Base-by-base conservation (phyloP, 2,329 filamentous ascomycete genomes). In the Colletotrichum chlorophyti region DNA sequence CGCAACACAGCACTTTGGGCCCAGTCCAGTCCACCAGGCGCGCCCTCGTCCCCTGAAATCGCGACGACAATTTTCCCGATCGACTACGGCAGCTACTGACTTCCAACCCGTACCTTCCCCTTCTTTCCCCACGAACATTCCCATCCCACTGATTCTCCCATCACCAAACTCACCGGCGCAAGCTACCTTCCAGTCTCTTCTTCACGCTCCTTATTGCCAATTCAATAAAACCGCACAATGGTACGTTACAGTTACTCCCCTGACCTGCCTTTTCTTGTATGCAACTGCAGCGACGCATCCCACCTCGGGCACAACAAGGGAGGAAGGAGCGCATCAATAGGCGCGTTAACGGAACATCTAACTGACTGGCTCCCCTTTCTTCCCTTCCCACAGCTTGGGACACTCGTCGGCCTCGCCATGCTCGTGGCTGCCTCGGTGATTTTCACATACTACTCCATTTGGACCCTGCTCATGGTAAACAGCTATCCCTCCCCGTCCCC, bases 381-480 rank as follows among this genome's bases (percentile, higher is more conserved):
- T n/a, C n/a, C n/a, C n/a, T 45, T 3, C 24, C 32, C 23, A 12
- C 74, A 99, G 95, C 90, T 97, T 79, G 95, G 96, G 85, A 93
- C 91, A 86, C 84, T 87, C 72, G 81, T 85, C 70, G 84, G 84
- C 72, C 79, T 86, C 81, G 83, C 84, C 83, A 87, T 87, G 84
- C 82, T 87, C 74, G 83, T 85, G 83, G 84, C 83, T 74, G 82
- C 84, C 69, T 81, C 83, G 64, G 80, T 84, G 74, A 80, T 87
- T 69, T 87, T 87, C 69, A 78, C 84, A 69, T 99, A 99, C 85
- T 99, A 99, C 81, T 95, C 92, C 64, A 86, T 97, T 76, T 99
- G 95, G 95, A 97, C 95, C 24, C 84, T 99, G 64, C 84, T 98
- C 65, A 98, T 99, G 91, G 95, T 97, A 85, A 58, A 78, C 69